These are phyloP conservation scores for Trypanosoma theileri DNA, from an alignment of 208 protist genomes.

Conservation along the genomic window DNA sequence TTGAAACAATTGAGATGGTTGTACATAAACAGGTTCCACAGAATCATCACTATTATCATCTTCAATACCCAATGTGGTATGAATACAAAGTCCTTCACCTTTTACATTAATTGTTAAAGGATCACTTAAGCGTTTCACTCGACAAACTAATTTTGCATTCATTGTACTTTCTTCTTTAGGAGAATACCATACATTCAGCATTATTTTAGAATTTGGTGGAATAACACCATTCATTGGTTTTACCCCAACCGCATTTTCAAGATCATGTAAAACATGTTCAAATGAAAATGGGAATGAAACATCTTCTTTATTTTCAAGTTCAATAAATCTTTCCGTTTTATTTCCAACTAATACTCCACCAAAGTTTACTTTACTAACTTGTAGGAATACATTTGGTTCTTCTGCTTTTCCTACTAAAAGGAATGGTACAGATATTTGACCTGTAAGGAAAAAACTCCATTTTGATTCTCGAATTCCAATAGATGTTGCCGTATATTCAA, in stretches of 20 bases:
- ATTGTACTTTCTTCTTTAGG: constrained; percentile 91
- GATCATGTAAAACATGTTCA: constrained; percentile 60
- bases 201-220: constrained; percentile 60
- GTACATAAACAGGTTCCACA: constrained; percentile 35
- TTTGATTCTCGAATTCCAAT: constrained; percentile 81
- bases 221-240: constrained; percentile 84
- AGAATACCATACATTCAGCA: constrained; percentile 81
- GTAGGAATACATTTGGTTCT: constrained; percentile 93
- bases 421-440: constrained; percentile 88
- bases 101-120: constrained; percentile 96
- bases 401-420: constrained; percentile 91
- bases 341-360: constrained; percentile 86
- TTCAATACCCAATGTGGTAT: constrained; percentile 86
- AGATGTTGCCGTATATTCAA: constrained; percentile 93
- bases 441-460: constrained; percentile 93
- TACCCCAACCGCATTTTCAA: constrained; percentile 54
- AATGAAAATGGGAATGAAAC: constrained; percentile 93
- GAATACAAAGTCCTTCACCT: constrained; percentile 93
- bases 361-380: constrained; percentile 91
- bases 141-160: constrained; percentile 92
- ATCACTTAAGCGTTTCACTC: constrained; percentile 90
- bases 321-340: constrained; percentile 65
- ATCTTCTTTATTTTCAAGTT: constrained; percentile 94
- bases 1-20: constrained; percentile 37
- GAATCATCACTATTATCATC: constrained; percentile 22